Conservation (phyloP, 257 asterid genomes). For the Rhazya stricta region DNA sequence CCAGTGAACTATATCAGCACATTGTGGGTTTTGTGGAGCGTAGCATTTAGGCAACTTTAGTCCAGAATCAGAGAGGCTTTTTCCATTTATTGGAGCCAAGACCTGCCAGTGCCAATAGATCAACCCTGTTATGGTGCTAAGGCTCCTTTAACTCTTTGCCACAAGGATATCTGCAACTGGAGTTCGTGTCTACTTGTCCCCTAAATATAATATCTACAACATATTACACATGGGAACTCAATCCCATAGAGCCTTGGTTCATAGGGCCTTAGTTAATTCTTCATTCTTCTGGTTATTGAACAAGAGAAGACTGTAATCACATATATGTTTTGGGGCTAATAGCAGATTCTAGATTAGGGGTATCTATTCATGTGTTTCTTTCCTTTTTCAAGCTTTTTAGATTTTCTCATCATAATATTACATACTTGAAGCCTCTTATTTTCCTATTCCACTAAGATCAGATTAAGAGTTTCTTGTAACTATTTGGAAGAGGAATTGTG, state of each 20-base stretch:
- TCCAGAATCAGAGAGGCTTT: background rate
- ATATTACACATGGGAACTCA: background rate
- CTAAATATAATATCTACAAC: background rate
- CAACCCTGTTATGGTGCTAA: background rate
- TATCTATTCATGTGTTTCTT: background rate
- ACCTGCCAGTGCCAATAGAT: background rate
- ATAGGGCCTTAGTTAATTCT: background rate
- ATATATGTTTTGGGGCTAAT: background rate
- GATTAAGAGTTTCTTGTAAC: background rate
- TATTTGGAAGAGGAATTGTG: background rate
- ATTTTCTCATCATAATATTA: background rate
- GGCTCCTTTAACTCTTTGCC: background rate
- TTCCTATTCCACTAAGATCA: background rate
- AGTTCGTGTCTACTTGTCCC: background rate
- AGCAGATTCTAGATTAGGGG: background rate
- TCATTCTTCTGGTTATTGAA: background rate
- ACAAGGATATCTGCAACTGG: background rate
- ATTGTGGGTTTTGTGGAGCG: background rate
- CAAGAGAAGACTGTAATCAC: background rate
- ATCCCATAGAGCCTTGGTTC: too few relatives aligned
- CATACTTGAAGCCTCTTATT: background rate
- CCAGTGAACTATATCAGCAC: background rate
- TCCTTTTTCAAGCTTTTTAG: background rate
- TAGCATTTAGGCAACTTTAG: background rate
- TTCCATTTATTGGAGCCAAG: background rate